phyloP scores from a whole-genome alignment of 2,329 filamentous ascomycete species.

The Penicillium polonicum region DNA sequence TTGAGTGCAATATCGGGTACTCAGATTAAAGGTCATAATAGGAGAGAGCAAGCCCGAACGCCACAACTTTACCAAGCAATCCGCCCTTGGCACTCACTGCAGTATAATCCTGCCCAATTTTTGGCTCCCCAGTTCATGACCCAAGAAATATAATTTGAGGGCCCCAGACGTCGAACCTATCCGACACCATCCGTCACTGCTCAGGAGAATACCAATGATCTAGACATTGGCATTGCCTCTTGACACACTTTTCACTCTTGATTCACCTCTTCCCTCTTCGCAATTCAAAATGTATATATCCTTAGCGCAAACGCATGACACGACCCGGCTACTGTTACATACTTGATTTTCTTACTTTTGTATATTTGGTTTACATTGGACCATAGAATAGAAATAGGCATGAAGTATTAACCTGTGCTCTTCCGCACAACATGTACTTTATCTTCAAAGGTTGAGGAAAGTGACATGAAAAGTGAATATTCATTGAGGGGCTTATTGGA shows the following conservation, averaged over 20 bases:
- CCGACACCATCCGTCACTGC: neutral
- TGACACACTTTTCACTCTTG: neutral
- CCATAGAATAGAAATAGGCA: neutral
- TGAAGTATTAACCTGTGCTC: neutral
- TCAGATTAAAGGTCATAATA: neutral
- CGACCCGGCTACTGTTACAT: constrained; percentile 8
- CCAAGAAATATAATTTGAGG: neutral
- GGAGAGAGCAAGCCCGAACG: neutral
- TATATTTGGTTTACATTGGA: neutral
- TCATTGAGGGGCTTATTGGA: too few relatives aligned
- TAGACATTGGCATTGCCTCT: neutral
- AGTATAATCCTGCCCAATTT: constrained; percentile 7
- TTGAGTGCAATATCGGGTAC: neutral
- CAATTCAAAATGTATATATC: constrained; percentile 21
- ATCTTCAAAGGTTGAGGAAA: neutral
- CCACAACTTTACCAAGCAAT: neutral
- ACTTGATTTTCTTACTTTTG: neutral
- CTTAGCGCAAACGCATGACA: constrained; percentile 21
- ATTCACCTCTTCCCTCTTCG: neutral
- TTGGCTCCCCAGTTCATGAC: constrained; percentile 1
- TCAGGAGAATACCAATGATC: neutral
- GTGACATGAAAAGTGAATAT: neutral
- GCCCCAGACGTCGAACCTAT: neutral
- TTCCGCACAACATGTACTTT: neutral
- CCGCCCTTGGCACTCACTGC: neutral